A percentile compares a stretch with the other conserved stretches of the same genome.
Evolutionary conservation across 2,329 filamentous ascomycete genomes (phyloP).

Genomic region (Aspergillus ibericus): DNA sequence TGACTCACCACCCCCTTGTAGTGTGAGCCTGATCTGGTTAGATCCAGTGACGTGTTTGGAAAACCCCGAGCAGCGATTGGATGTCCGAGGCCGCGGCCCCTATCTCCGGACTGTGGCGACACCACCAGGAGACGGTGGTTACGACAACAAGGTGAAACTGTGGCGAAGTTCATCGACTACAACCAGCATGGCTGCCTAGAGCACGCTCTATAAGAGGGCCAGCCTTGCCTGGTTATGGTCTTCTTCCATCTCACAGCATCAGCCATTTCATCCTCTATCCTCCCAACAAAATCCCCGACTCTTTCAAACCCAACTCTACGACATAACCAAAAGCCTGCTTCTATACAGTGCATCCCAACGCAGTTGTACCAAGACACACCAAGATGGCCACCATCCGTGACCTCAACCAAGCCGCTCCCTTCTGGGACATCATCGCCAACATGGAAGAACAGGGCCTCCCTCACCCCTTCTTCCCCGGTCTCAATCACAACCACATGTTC

Average conservation of each 20-base stretch:
- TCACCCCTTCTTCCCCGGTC: background rate
- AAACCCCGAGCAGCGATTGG: background rate
- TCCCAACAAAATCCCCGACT: background rate
- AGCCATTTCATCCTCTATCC: background rate
- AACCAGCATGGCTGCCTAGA: background rate
- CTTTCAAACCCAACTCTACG: background rate
- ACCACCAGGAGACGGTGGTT: background rate
- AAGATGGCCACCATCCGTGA: constrained; percentile 3
- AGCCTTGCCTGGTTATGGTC: background rate
- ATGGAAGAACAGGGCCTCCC: constrained; percentile 1
- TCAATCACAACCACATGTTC: background rate
- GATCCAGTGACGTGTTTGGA: background rate
- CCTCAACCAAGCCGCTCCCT: constrained; percentile 4
- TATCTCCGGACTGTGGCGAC: background rate
- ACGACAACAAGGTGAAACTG: background rate
- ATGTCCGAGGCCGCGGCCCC: background rate
- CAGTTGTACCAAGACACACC: background rate
- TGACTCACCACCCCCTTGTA: background rate
- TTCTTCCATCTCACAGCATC: background rate
- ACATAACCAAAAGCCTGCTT: background rate
- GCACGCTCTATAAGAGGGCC: background rate
- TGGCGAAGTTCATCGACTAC: background rate
- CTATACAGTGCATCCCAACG: background rate
- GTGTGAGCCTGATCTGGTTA: background rate
- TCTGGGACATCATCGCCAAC: background rate